Conservation (phyloP, 345 rosid species). For the Geranium rotundifolium region DNA sequence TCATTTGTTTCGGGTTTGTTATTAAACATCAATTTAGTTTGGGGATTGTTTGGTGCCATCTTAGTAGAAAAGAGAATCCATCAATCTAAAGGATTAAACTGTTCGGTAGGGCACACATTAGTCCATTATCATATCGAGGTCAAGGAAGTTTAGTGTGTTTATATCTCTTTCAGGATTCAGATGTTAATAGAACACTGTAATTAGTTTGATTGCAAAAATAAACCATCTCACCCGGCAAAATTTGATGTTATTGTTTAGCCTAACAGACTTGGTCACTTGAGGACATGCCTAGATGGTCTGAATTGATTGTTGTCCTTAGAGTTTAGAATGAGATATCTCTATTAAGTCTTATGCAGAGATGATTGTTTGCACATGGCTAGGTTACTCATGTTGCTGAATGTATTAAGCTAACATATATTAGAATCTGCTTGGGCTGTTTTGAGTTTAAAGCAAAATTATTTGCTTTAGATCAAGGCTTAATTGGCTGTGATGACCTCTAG, state of each 20-base stretch:
- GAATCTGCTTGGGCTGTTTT: neutral
- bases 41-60: neutral
- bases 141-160: neutral
- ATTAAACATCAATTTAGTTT: neutral
- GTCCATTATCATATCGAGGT: neutral
- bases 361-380: neutral
- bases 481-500: neutral
- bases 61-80: neutral
- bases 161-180: neutral
- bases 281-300: neutral
- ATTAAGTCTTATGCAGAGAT: neutral
- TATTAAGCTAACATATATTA: neutral
- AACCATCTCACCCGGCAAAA: neutral
- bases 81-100: neutral
- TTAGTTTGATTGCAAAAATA: neutral
- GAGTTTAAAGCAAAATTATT: neutral
- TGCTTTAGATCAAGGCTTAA: neutral
- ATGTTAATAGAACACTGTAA: neutral
- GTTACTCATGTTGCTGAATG: neutral
- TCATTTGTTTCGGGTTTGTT: neutral
- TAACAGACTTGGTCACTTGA: neutral
- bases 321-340: neutral
- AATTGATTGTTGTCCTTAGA: neutral
- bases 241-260: neutral
- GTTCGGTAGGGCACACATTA: neutral